These are phyloP conservation scores for Choiromyces venosus DNA, from an alignment of 495 filamentous ascomycete species.

Conservation along the genomic window DNA sequence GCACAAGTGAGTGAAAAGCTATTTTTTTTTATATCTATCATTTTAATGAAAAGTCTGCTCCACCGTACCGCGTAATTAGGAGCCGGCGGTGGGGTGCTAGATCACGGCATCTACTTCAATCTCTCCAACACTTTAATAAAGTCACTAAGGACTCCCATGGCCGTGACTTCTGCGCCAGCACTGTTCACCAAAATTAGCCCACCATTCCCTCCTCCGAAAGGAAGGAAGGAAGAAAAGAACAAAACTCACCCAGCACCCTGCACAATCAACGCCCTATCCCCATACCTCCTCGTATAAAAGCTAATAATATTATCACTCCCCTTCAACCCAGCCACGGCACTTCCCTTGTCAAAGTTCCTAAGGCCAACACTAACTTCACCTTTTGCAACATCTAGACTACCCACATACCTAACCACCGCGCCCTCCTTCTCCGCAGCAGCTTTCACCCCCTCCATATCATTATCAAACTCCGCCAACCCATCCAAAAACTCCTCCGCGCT, in stretches of 20 bases:
- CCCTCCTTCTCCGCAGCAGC: slow-evolving; percentile 69
- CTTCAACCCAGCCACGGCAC: slow-evolving; percentile 85
- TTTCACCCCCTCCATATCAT: slow-evolving; percentile 76
- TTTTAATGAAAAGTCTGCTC: neutral
- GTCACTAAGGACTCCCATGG: slow-evolving; percentile 90
- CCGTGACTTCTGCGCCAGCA: slow-evolving; percentile 89
- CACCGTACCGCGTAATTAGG: neutral
- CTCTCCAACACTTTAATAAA: slow-evolving; percentile 69
- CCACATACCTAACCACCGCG: slow-evolving; percentile 91
- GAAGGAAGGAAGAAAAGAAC: neutral
- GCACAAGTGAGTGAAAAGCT: too few species aligned
- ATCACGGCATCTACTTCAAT: slow-evolving; percentile 25
- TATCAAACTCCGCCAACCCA: slow-evolving; percentile 69
- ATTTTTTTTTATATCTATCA: neutral
- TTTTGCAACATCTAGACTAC: slow-evolving; percentile 74
- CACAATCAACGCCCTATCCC: slow-evolving; percentile 79
- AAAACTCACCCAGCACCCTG: slow-evolving; percentile 71
- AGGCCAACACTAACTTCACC: slow-evolving; percentile 81
- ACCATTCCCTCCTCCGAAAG: neutral
- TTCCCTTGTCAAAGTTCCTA: slow-evolving; percentile 70
- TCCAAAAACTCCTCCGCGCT: slow-evolving; percentile 78
- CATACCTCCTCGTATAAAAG: slow-evolving; percentile 95
- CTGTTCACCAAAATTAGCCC: slow-evolving; percentile 32
- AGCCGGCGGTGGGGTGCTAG: neutral
- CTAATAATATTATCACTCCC: slow-evolving; percentile 97